These are phyloP conservation scores for Drechslerella dactyloides DNA, from an alignment of 2,329 filamentous ascomycete genomes.

Conservation along the genomic window DNA sequence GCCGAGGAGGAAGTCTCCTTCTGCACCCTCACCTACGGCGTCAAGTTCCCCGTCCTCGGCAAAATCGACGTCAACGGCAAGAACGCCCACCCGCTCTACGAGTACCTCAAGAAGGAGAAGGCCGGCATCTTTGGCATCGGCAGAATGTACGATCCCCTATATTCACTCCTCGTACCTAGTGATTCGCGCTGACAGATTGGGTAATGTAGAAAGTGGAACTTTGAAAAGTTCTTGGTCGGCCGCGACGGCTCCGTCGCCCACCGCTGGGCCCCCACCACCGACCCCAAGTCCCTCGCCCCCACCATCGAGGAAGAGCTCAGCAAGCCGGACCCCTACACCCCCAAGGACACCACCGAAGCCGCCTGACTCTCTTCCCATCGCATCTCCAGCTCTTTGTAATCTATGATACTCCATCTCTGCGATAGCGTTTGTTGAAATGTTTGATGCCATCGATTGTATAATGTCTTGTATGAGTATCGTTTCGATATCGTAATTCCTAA, in stretches of 20 bases:
- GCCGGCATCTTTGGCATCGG: slow-evolving; percentile 2
- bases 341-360: not conserved
- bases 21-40: slow-evolving; percentile 93
- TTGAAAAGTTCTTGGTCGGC: slow-evolving; percentile 95
- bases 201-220: slow-evolving; percentile 92
- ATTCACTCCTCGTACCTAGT: too few species aligned
- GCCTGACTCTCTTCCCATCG: not conserved
- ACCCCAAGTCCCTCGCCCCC: slow-evolving; percentile 80
- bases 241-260: slow-evolving; percentile 83
- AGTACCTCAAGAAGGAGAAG: slow-evolving; percentile 69
- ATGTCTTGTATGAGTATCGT: too few species aligned
- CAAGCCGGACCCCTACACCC: slow-evolving; percentile 58
- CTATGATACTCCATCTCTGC: too few species aligned
- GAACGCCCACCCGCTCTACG: slow-evolving; percentile 76
- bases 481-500: too few species aligned
- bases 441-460: too few species aligned
- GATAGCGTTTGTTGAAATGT: too few species aligned
- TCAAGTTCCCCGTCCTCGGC: slow-evolving; percentile 85
- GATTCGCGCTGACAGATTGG: too few species aligned
- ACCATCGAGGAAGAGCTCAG: slow-evolving; percentile 76
- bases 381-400: too few species aligned
- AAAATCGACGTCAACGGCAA: slow-evolving; percentile 96
- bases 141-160: not conserved
- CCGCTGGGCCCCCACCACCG: slow-evolving; percentile 85
- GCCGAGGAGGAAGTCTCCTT: slow-evolving; percentile 70